Conservation (phyloP, 306 rosid genomes). For the Amphicarpaea edgeworthii region DNA sequence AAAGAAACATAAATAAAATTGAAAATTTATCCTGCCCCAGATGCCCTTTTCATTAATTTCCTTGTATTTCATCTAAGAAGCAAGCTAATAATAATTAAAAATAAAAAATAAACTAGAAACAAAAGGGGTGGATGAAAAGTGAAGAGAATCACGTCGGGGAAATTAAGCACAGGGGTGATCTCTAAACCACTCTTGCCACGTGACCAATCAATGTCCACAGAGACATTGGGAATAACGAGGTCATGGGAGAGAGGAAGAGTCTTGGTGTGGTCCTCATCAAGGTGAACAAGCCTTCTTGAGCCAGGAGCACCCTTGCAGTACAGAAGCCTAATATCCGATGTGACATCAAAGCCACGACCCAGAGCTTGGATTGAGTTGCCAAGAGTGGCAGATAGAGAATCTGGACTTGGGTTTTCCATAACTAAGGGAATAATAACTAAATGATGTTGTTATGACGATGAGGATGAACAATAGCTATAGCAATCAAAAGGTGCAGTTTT, state of each 20-base stretch:
- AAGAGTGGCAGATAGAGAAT: slow-evolving; percentile 69
- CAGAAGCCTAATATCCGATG: slow-evolving; percentile 83
- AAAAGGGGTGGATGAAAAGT: neutral
- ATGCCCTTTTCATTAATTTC: neutral
- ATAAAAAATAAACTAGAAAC: neutral
- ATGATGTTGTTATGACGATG: neutral
- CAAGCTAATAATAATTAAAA: no score
- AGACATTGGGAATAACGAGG: slow-evolving; percentile 15
- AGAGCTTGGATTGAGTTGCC: slow-evolving; percentile 78
- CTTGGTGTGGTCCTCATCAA: slow-evolving; percentile 55
- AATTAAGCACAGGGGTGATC: slow-evolving; percentile 61
- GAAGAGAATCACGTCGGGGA: slow-evolving; percentile 65
- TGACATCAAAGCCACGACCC: slow-evolving; percentile 90
- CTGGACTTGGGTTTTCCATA: slow-evolving; percentile 55
- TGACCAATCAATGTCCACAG: slow-evolving; percentile 56
- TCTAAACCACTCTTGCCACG: slow-evolving; percentile 47
- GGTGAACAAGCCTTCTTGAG: slow-evolving; percentile 71
- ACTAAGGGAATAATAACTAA: no score
- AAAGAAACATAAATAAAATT: neutral
- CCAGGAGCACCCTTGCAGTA: slow-evolving; percentile 90
- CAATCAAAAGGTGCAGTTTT: neutral
- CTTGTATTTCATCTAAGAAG: no score
- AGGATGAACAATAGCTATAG: neutral
- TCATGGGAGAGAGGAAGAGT: slow-evolving; percentile 54
- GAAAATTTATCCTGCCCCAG: slow-evolving; percentile 11